These are phyloP conservation scores for Cinnamomum chago DNA, from an alignment of 164 flowering plant genomes.

Conservation along the genomic window DNA sequence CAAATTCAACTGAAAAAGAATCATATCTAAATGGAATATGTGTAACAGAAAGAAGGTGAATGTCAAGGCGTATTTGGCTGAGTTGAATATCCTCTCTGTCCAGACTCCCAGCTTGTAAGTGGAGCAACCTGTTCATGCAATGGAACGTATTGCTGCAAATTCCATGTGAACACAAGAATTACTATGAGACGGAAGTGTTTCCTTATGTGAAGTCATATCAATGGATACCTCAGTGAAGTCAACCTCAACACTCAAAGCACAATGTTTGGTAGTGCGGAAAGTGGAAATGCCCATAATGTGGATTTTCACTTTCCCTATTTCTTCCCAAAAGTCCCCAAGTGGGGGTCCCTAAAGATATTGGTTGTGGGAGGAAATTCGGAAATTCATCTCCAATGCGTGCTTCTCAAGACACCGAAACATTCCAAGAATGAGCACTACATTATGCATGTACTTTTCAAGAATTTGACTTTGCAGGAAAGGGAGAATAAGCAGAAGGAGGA, in stretches of 20 bases:
- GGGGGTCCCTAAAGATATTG: not conserved
- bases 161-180: conserved; percentile 3
- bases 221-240: not conserved
- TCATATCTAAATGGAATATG: not conserved
- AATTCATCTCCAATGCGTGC: not conserved
- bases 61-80: conserved; percentile 28
- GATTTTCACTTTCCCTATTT: not conserved
- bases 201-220: not conserved
- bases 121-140: conserved; percentile 63
- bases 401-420: not conserved
- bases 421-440: not conserved
- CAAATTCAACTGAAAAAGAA: conserved; percentile 11
- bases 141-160: conserved; percentile 70
- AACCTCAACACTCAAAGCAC: not conserved
- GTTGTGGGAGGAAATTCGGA: not conserved
- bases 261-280: not conserved
- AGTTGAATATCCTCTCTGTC: conserved; percentile 49
- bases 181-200: not conserved
- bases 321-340: not conserved
- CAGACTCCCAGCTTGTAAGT: conserved; percentile 73
- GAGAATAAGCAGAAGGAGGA: not conserved
- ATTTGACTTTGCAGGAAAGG: not conserved
- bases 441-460: not conserved
- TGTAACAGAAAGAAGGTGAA: not conserved
- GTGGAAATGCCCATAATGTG: not conserved